phyloP scores from a whole-genome alignment of 192 early-diverging fungal species.

The Mortierella alpina region DNA sequence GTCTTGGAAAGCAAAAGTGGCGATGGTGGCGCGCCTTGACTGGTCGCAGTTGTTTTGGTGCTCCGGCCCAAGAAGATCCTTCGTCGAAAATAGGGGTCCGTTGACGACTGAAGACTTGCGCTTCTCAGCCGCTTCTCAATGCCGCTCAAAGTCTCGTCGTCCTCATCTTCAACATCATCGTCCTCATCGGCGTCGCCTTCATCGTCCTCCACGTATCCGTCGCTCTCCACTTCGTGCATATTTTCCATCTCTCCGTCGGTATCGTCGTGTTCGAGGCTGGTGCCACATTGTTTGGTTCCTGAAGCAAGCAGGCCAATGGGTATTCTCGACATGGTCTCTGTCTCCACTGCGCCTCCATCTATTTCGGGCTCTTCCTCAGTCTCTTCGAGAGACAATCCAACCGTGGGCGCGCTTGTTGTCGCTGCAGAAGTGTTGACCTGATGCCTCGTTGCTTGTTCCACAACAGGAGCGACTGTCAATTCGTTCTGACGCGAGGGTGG shows the following conservation, averaged over 20 bases:
- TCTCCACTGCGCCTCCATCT: not conserved
- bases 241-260: slow-evolving; percentile 32
- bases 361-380: not conserved
- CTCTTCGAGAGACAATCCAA: slow-evolving; percentile 25
- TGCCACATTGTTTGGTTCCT: not conserved
- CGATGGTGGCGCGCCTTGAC: not conserved
- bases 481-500: not conserved
- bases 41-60: too few relatives aligned
- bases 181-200: slow-evolving; percentile 23
- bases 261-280: slow-evolving; percentile 22
- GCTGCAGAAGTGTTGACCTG: slow-evolving; percentile 15
- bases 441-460: not conserved
- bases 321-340: not conserved
- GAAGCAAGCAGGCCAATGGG: not conserved
- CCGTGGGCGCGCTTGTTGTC: not conserved
- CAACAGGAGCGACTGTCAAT: not conserved
- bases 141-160: not conserved
- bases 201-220: slow-evolving; percentile 29
- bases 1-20: not conserved
- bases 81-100: too few relatives aligned
- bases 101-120: not conserved
- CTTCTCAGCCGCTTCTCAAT: not conserved
- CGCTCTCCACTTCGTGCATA: slow-evolving; percentile 12
- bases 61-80: too few relatives aligned
- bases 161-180: slow-evolving; percentile 1